Evolutionary conservation across 768 basidiomycete genomes (phyloP), one percentile per base, ranked within the genome.

Genomic region (Podaxis sp.): DNA sequence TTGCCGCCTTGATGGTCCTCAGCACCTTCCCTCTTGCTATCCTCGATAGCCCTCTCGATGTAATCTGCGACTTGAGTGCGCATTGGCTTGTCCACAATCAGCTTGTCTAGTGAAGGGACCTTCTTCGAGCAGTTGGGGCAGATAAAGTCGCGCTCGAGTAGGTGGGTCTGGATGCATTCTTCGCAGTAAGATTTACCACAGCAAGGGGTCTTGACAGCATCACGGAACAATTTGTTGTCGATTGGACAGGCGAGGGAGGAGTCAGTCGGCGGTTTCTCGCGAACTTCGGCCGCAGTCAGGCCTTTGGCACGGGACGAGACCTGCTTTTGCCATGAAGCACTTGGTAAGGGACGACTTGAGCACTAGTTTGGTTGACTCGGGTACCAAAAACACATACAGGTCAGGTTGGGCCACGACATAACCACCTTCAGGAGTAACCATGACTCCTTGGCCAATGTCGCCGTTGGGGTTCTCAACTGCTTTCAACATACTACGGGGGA

Each of bases 381-480:
- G 32, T n/a, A 46, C n/a, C 38, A 16, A 48, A 48, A 58, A 23
- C 47, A 84, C 94, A 69, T 75, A 98, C 96, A 86, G 83, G 74
- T 99, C 97, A 0, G 97, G 95, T 69, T 98, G 90, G 0, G 96
- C 96, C 42, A 96, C 90, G 18, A 99, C 97, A 74, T 96, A 98
- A 38, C 94, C 93, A 62, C 97, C 97, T 71, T 99, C 97, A 0
- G 96, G 95, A 2, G 96, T 98, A 62, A 99, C 90, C 97, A 99
- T 99, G 52, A 98, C 87, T 18, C 96, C 95, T 66, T 89, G 88
- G 5, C 86, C 84, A 27, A 90, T 74, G 61, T 87, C 86, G 21
- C 83, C 87, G 55, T 82, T 84, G 10, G 93, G 94, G 62, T 91
- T 91, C 59, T 97, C 95, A 27, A 98, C 95, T 0, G 94, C 89